Conservation (phyloP, 108 stramenopile species). For the Aurantiochytrium sp. region DNA sequence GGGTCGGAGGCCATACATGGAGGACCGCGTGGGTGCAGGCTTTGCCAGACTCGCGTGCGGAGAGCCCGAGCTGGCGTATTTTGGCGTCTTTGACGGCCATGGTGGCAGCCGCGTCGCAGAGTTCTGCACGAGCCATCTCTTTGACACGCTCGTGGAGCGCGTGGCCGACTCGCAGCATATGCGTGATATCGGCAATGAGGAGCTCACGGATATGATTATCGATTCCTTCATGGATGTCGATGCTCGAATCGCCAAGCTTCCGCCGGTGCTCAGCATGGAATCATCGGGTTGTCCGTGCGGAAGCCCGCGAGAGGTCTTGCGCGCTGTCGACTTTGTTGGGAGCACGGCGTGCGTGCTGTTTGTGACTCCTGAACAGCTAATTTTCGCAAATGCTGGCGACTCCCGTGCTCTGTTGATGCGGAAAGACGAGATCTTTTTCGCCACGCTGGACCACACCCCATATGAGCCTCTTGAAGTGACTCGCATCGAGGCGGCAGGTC, state of each 20-base stretch:
- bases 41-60: background rate
- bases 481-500: background rate
- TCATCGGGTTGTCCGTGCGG: background rate
- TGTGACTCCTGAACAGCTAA: background rate
- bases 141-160: background rate
- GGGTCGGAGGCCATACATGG: background rate
- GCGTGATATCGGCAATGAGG: background rate
- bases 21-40: background rate
- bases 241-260: background rate
- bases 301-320: background rate
- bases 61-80: background rate
- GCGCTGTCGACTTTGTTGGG: background rate
- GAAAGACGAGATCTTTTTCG: background rate
- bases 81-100: background rate
- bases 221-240: background rate
- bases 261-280: background rate
- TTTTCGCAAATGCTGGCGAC: background rate
- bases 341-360: background rate
- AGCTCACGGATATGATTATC: background rate
- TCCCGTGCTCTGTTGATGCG: background rate
- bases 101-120: conserved; percentile 8
- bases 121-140: background rate
- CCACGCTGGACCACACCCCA: background rate
- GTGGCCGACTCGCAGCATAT: background rate
- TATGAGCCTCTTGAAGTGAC: background rate